These are phyloP conservation scores for Wallacemonas sp. DNA, from an alignment of 208 protist species.

Conservation along the genomic window DNA sequence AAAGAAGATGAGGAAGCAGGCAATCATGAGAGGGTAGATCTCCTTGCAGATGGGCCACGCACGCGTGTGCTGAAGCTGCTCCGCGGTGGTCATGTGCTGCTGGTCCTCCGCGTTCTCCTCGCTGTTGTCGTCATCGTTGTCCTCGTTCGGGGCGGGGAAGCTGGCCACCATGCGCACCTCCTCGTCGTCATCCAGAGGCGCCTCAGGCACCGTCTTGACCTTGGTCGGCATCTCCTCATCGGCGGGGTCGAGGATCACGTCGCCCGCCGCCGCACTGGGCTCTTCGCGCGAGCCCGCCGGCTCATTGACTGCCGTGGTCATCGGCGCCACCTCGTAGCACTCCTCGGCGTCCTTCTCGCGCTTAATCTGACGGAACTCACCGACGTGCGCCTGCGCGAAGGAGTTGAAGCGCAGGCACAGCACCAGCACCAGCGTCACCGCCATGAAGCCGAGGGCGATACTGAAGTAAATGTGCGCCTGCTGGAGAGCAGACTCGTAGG, in stretches of 20 bases:
- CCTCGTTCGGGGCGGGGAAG: background rate
- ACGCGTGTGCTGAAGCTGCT: slow-evolving; percentile 56
- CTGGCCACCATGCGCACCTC: slow-evolving; percentile 25
- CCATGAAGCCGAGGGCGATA: slow-evolving; percentile 65
- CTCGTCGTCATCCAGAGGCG: slow-evolving; percentile 24
- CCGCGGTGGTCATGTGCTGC: slow-evolving; percentile 56
- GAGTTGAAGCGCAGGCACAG: slow-evolving; percentile 61
- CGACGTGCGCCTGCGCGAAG: slow-evolving; percentile 70
- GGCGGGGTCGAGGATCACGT: slow-evolving; percentile 21
- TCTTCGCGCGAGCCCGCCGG: background rate
- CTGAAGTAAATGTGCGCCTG: slow-evolving; percentile 85
- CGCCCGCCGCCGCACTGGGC: slow-evolving; percentile 24
- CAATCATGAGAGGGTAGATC: slow-evolving; percentile 62
- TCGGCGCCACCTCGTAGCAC: background rate
- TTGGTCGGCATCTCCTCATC: slow-evolving; percentile 26
- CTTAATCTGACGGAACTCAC: slow-evolving; percentile 60
- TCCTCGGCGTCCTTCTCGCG: slow-evolving; percentile 15
- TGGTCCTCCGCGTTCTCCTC: slow-evolving; percentile 21
- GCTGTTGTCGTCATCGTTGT: slow-evolving; percentile 15
- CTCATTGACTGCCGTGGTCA: slow-evolving; percentile 11
- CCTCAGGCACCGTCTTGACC: slow-evolving; percentile 22
- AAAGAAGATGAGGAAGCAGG: slow-evolving; percentile 79
- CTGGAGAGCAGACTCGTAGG: slow-evolving; percentile 37
- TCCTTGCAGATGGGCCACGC: slow-evolving; percentile 57
- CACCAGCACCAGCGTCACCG: slow-evolving; percentile 47